Percentiles rank a stretch among this genome's conserved stretches.
Evolutionary conservation across 2,329 filamentous ascomycete genomes (phyloP).

Genomic region (Diplodia corticola): DNA sequence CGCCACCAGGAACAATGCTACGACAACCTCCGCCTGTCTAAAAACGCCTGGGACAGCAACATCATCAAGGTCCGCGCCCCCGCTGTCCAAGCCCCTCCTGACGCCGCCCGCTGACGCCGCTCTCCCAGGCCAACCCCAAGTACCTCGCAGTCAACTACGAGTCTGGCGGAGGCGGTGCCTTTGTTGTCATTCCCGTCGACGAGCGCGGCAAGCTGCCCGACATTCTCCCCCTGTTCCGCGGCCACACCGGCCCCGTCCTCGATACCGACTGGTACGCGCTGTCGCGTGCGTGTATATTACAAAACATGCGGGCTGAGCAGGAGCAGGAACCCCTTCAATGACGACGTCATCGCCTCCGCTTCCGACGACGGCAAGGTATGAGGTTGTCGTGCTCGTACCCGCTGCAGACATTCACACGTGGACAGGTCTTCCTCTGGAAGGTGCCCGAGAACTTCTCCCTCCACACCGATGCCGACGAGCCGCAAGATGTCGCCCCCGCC

Average conservation of each 20-base stretch:
- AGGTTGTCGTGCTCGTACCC: not conserved
- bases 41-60: slow-evolving; percentile 99
- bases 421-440: slow-evolving; percentile 82
- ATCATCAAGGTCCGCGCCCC: slow-evolving; percentile 76
- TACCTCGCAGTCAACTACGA: slow-evolving; percentile 99
- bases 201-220: slow-evolving; percentile 91
- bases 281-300: not conserved
- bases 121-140: slow-evolving; percentile 79
- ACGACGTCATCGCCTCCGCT: slow-evolving; percentile 85
- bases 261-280: slow-evolving; percentile 85
- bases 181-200: slow-evolving; percentile 88
- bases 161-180: slow-evolving; percentile 89
- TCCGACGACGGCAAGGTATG: slow-evolving; percentile 88
- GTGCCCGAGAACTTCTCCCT: slow-evolving; percentile 87
- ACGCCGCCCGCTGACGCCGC: slow-evolving; percentile 30
- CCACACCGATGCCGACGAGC: slow-evolving; percentile 79
- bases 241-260: slow-evolving; percentile 91
- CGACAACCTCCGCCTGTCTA: slow-evolving; percentile 94
- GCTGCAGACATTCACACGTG: slow-evolving; percentile 32
- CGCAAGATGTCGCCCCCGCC: slow-evolving; percentile 76
- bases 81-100: slow-evolving; percentile 30
- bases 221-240: slow-evolving; percentile 89
- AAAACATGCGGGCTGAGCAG: slow-evolving; percentile 21
- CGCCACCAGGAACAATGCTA: slow-evolving; percentile 80
- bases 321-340: slow-evolving; percentile 89